phyloP scores from a whole-genome alignment of 176 grass and related monocot genomes.

The Oryza meyeriana region DNA sequence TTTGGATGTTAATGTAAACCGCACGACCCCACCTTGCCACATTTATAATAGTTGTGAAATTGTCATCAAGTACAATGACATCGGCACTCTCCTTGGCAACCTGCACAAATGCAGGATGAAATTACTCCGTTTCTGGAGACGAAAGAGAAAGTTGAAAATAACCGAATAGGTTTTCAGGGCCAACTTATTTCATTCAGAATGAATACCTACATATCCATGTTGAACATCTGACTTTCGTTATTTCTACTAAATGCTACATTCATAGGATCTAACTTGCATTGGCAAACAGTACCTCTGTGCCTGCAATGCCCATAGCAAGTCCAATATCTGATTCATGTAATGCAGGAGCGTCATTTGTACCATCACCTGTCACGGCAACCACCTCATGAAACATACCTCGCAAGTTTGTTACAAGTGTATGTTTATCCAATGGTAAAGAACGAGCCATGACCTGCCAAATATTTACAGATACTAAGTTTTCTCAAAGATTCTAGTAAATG shows the following conservation, averaged over 20 bases:
- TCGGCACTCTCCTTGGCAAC: conserved; percentile 91
- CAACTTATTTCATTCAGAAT: neutral
- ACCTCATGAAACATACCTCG: conserved; percentile 76
- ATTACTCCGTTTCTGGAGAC: neutral
- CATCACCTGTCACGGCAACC: conserved; percentile 91
- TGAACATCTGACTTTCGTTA: neutral
- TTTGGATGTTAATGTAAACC: conserved; percentile 92
- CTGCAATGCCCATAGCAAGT: conserved; percentile 97
- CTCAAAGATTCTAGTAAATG: neutral
- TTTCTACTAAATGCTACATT: conserved; percentile 15
- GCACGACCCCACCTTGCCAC: conserved; percentile 78
- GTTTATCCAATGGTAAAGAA: conserved; percentile 91
- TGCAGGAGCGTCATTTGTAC: conserved; percentile 96
- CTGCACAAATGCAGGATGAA: conserved; percentile 20
- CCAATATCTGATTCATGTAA: conserved; percentile 97
- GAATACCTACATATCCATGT: neutral
- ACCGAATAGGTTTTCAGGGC: neutral
- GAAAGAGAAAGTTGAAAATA: neutral
- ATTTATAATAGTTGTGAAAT: conserved; percentile 82
- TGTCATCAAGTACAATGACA: conserved; percentile 85
- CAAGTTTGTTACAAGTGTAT: conserved; percentile 87
- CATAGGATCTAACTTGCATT: conserved; percentile 2
- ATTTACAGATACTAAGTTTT: conserved; percentile 4
- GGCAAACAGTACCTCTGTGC: conserved; percentile 71
- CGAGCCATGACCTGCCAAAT: conserved; percentile 85